Evolutionary conservation across 2,329 filamentous ascomycete genomes (phyloP), one percentile per base, ranked within the genome.

Genomic region (Diaporthe eres): DNA sequence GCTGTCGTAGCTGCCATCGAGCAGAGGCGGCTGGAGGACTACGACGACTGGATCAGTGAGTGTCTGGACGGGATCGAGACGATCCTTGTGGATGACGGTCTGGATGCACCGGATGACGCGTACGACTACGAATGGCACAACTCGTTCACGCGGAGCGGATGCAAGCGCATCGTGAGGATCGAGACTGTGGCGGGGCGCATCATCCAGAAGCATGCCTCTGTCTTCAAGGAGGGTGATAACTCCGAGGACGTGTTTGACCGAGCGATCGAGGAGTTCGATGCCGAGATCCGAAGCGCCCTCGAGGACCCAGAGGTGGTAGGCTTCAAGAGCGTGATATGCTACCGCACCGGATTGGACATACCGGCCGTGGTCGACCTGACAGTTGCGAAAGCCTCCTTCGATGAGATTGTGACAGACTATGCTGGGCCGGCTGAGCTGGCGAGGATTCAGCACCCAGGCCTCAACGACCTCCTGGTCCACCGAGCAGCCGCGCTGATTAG

Each of bases 261-360:
- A n/a, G 89, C 91, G 79, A 83, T 88, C 17, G 83, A 83, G 4
- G 85, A 86, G 5, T 92, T 92, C 75, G 85, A 86, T 71, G 80
- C 83, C 2, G 83, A 86, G 34, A 92, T 97, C 49, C 81, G 85
- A 15, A 83, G 87, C 1, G 88, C 90, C 3, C 87, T 95, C 37
- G 85, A 87, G 0, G 92, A 97, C 80, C 85, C 90, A 0, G 88
- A 92, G 25, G 92, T 97, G 2, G 94, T 91, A 1, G 95, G 90
- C 2, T 97, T 97, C 88, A 97, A 97, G 83, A 94, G 92, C 1
- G 91, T 96, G 67, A 91, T 97, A 74, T 96, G 94, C 84, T 97
- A 97, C 82, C 90, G 94, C 19, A 94, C 92, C 0, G 95, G 95
- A 0, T 86, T 96, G 8, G 89, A 90, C 53, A 86, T 96, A 22